These are phyloP conservation scores for Zostera marina DNA, from an alignment of 116 monocot species.

Conservation along the genomic window DNA sequence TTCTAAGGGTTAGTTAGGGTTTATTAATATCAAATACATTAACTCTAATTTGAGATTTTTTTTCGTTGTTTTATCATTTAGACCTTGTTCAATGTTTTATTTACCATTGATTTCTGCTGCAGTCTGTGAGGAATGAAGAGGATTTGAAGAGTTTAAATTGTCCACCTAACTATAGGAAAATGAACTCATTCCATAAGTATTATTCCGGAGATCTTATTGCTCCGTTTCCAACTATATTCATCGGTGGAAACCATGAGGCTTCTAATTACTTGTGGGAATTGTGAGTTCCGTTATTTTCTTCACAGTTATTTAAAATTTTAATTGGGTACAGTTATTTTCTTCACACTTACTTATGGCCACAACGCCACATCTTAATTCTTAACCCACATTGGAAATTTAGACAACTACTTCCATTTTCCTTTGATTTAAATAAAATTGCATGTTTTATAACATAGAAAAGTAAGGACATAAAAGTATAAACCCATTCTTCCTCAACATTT, in stretches of 20 bases:
- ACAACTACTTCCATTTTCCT: too few species aligned
- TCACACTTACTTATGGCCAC: background rate
- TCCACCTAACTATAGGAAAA: slow-evolving; percentile 44
- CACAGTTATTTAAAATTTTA: background rate
- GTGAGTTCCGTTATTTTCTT: slow-evolving; percentile 33
- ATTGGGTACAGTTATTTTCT: slow-evolving; percentile 27
- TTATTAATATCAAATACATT: too few species aligned
- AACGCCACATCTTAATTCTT: too few species aligned
- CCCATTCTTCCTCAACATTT: too few species aligned
- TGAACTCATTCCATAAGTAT: slow-evolving; percentile 95
- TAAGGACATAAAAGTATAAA: too few species aligned
- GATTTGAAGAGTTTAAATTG: slow-evolving; percentile 37
- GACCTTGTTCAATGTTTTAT: background rate
- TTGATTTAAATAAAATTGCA: too few species aligned
- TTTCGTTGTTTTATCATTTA: background rate
- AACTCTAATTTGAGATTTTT: too few species aligned
- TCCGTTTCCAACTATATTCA: slow-evolving; percentile 79
- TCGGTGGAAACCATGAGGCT: slow-evolving; percentile 92
- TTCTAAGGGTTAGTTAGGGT: too few species aligned
- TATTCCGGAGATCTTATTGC: slow-evolving; percentile 76
- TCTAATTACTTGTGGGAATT: slow-evolving; percentile 95
- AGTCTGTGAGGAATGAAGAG: slow-evolving; percentile 80
- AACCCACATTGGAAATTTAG: too few species aligned
- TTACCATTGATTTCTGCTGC: background rate
- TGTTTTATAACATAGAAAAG: too few species aligned